These are phyloP conservation scores for Cordyceps pruinosa DNA, from an alignment of 2,329 filamentous ascomycete species.

Conservation along the genomic window DNA sequence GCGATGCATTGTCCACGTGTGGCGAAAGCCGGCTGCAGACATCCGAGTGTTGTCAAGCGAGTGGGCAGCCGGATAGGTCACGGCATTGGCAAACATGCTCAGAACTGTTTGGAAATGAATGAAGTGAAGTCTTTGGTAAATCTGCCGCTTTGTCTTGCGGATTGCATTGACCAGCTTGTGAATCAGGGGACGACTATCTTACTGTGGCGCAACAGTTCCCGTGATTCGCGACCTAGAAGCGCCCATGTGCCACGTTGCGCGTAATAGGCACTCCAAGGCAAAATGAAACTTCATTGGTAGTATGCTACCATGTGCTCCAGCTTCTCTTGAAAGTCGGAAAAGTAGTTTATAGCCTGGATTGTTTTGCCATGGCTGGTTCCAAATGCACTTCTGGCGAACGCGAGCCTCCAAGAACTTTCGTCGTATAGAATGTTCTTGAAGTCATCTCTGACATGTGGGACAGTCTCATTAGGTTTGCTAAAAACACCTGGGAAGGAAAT, in stretches of 20 bases:
- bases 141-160: no score
- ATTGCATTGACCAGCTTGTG: background rate
- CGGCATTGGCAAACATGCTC: background rate
- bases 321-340: slow-evolving; percentile 47
- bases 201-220: background rate
- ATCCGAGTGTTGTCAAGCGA: no score
- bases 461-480: background rate
- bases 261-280: background rate
- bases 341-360: slow-evolving; percentile 50
- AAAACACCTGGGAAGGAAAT: slow-evolving; percentile 10
- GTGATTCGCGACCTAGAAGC: background rate
- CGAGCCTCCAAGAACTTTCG: slow-evolving; percentile 42
- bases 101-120: background rate
- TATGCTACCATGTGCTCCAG: slow-evolving; percentile 36
- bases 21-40: no score
- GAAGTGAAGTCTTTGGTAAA: no score
- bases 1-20: no score
- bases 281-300: background rate
- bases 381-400: slow-evolving; percentile 40
- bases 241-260: background rate
- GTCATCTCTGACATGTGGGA: background rate
- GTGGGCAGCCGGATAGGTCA: no score
- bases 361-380: slow-evolving; percentile 46
- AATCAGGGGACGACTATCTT: background rate
- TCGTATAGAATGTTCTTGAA: slow-evolving; percentile 25